Conservation (phyloP, 2,329 filamentous ascomycete species). For the Boeremia lycopersici region DNA sequence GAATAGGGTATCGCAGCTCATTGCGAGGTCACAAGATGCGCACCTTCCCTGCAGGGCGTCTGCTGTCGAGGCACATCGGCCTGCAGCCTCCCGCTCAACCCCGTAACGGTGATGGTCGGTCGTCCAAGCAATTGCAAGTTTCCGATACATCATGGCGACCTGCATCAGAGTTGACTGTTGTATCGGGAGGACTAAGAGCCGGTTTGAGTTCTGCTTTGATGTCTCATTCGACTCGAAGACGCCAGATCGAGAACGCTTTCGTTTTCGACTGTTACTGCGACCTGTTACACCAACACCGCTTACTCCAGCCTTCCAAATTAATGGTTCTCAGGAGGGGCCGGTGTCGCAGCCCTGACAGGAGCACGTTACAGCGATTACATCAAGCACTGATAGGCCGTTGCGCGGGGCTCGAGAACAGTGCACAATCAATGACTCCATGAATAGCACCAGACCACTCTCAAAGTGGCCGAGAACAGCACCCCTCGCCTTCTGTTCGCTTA, state of each 20-base stretch:
- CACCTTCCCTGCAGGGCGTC: slow-evolving; percentile 39
- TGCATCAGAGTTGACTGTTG: slow-evolving; percentile 41
- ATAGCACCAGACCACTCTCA: not conserved
- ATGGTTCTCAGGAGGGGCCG: slow-evolving; percentile 25
- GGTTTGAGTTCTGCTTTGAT: slow-evolving; percentile 27
- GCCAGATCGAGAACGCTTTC: slow-evolving; percentile 6
- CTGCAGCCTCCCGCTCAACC: slow-evolving; percentile 47
- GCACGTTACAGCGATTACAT: slow-evolving; percentile 33
- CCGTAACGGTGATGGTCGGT: slow-evolving; percentile 39
- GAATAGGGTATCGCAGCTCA: slow-evolving; percentile 29
- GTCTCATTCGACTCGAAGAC: slow-evolving; percentile 40
- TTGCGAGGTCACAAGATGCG: slow-evolving; percentile 40
- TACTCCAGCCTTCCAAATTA: slow-evolving; percentile 34
- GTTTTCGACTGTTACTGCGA: slow-evolving; percentile 25
- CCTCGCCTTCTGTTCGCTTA: not conserved
- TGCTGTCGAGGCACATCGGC: slow-evolving; percentile 36
- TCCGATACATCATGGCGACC: slow-evolving; percentile 40
- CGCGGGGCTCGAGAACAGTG: slow-evolving; percentile 11
- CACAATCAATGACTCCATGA: slow-evolving; percentile 7
- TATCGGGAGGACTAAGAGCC: slow-evolving; percentile 38
- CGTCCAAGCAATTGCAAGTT: slow-evolving; percentile 36
- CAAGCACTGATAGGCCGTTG: slow-evolving; percentile 25
- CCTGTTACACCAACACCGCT: slow-evolving; percentile 38
- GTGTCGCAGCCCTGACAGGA: slow-evolving; percentile 31
- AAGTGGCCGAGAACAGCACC: not conserved